Evolutionary conservation across 179 eudicot species (phyloP).

Genomic region (Silene coronaria): DNA sequence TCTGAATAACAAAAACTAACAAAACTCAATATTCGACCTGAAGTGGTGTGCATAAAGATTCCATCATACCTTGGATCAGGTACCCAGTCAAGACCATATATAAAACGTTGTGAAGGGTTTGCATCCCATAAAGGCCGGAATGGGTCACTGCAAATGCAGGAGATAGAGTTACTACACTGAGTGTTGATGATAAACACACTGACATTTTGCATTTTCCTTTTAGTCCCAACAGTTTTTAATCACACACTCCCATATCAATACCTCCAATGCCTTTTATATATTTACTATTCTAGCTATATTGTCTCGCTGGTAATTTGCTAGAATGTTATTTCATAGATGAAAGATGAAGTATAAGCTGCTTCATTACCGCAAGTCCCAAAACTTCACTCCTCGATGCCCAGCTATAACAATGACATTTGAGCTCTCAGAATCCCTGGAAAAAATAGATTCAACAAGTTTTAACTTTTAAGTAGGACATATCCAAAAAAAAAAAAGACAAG

Average conservation of each 20-base stretch:
- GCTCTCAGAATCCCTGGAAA: conserved; percentile 59
- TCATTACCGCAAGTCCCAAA: conserved; percentile 90
- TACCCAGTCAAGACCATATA: conserved; percentile 80
- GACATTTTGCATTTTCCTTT: neutral
- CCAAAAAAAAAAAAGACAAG: conserved; percentile 4
- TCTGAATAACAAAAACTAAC: conserved; percentile 7
- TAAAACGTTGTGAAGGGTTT: conserved; percentile 38
- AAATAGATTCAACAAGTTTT: neutral
- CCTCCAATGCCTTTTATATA: neutral
- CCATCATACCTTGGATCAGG: conserved; percentile 71
- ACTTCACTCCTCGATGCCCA: conserved; percentile 75
- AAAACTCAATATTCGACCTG: neutral
- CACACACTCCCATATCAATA: neutral
- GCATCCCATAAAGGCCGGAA: conserved; percentile 79
- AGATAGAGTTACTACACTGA: conserved; percentile 17
- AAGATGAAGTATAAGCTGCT: conserved; percentile 1
- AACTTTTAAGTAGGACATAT: conserved; percentile 5
- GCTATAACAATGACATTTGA: conserved; percentile 73
- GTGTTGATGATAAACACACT: neutral
- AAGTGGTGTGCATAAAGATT: neutral
- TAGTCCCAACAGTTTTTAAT: neutral
- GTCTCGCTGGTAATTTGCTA: neutral
- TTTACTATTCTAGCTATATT: neutral
- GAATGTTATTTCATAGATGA: neutral
- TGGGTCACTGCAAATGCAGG: conserved; percentile 61